Evolutionary conservation across 169 alveolate species (phyloP).

Genomic region (Eimeria sp.): DNA sequence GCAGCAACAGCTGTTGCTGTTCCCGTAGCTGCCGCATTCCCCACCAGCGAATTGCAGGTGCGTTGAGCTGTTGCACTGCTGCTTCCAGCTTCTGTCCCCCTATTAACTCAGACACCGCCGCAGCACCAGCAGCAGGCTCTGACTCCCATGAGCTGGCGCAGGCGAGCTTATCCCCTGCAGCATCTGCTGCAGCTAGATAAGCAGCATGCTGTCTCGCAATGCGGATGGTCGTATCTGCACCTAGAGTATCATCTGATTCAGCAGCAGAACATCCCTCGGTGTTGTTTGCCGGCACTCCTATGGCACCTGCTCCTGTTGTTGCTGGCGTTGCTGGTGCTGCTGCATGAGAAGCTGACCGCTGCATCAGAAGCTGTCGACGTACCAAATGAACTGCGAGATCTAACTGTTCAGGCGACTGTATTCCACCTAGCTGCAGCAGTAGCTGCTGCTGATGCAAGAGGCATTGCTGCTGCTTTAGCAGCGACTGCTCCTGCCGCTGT

Average conservation of each 20-base stretch:
- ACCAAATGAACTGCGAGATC: constrained; percentile 16
- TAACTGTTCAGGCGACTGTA: constrained; percentile 13
- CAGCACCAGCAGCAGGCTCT: constrained; percentile 27
- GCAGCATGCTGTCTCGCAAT: constrained; percentile 71
- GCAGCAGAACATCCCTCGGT: neutral
- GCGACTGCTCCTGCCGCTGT: neutral
- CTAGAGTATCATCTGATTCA: neutral
- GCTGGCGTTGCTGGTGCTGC: constrained; percentile 26
- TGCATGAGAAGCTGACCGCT: neutral
- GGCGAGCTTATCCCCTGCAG: constrained; percentile 12
- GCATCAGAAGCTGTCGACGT: constrained; percentile 63
- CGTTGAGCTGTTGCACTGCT: constrained; percentile 40
- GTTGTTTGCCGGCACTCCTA: neutral
- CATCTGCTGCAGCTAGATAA: constrained; percentile 36
- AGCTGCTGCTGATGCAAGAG: constrained; percentile 58
- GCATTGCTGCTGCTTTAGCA: constrained; percentile 43
- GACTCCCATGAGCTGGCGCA: neutral
- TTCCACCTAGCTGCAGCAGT: constrained; percentile 19
- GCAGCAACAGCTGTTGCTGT: constrained; percentile 59
- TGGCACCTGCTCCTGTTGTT: neutral
- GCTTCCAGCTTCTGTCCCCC: neutral
- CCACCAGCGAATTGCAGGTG: constrained; percentile 35
- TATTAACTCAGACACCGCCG: constrained; percentile 22
- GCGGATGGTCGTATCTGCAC: constrained; percentile 22
- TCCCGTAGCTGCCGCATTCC: constrained; percentile 34